Conservation (phyloP, 306 rosid genomes). For the Prosopis cineraria region DNA sequence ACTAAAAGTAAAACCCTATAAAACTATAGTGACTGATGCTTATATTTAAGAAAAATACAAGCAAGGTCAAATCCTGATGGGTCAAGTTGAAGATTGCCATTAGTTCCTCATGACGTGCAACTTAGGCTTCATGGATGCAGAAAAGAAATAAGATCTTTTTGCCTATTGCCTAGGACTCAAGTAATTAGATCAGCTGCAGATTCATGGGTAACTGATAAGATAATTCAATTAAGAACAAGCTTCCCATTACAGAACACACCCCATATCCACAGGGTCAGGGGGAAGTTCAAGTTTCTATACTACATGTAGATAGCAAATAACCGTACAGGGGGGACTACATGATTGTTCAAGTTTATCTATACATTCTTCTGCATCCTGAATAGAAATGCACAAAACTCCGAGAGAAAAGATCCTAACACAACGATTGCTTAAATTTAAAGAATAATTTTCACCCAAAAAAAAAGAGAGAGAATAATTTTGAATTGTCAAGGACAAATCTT, state of each 20-base stretch:
- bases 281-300: background rate
- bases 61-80: background rate
- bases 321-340: background rate
- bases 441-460: background rate
- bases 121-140: background rate
- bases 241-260: background rate
- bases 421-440: background rate
- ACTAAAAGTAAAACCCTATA: no score
- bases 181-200: constrained; percentile 7
- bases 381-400: background rate
- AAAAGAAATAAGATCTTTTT: background rate
- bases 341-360: background rate
- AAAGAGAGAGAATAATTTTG: background rate
- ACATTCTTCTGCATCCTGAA: background rate
- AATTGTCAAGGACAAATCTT: background rate
- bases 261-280: background rate
- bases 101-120: background rate
- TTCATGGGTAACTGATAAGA: background rate
- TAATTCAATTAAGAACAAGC: background rate
- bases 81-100: constrained; percentile 9
- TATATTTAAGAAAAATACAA: no score
- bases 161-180: background rate
- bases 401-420: background rate
- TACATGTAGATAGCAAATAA: background rate
- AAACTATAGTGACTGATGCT: no score